Percentiles rank a stretch among this genome's conserved stretches.
Evolutionary conservation across 2,329 filamentous ascomycete genomes (phyloP).

Genomic region (Pyrenochaeta sp.): DNA sequence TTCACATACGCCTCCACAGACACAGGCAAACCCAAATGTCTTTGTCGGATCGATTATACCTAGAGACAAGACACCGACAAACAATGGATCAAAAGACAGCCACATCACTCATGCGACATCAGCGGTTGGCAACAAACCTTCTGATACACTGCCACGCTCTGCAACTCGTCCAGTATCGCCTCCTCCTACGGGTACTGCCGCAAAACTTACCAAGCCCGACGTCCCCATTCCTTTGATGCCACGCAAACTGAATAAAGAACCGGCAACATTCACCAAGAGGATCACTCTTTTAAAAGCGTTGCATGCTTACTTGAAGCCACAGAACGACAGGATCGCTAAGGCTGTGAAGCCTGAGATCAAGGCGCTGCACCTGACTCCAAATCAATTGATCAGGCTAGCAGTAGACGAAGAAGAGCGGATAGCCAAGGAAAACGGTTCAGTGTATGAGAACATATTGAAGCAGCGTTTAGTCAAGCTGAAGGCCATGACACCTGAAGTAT

Average conservation of each 20-base stretch:
- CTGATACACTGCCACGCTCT: constrained; percentile 25
- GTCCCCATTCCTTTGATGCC: constrained; percentile 66
- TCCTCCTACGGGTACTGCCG: constrained; percentile 30
- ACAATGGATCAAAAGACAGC: background rate
- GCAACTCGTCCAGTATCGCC: constrained; percentile 44
- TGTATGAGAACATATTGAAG: constrained; percentile 88
- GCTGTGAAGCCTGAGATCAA: constrained; percentile 60
- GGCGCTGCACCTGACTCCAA: constrained; percentile 67
- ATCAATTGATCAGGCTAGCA: constrained; percentile 72
- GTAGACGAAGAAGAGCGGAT: constrained; percentile 81
- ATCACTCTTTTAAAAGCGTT: constrained; percentile 64
- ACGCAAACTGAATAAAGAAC: constrained; percentile 65
- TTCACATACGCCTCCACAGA: background rate
- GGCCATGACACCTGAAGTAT: constrained; percentile 76
- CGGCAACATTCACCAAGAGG: constrained; percentile 48
- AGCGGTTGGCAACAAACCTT: constrained; percentile 8
- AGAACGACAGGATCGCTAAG: constrained; percentile 70
- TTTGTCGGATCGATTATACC: constrained; percentile 37
- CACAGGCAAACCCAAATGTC: constrained; percentile 18
- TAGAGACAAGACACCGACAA: constrained; percentile 18
- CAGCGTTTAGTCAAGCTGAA: constrained; percentile 79
- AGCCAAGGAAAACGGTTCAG: constrained; percentile 70
- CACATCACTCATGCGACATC: constrained; percentile 7
- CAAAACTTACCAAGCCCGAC: constrained; percentile 51
- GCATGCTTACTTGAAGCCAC: constrained; percentile 70